Conservation (phyloP, 2,329 filamentous ascomycete species). For the Mariannaea elegans region DNA sequence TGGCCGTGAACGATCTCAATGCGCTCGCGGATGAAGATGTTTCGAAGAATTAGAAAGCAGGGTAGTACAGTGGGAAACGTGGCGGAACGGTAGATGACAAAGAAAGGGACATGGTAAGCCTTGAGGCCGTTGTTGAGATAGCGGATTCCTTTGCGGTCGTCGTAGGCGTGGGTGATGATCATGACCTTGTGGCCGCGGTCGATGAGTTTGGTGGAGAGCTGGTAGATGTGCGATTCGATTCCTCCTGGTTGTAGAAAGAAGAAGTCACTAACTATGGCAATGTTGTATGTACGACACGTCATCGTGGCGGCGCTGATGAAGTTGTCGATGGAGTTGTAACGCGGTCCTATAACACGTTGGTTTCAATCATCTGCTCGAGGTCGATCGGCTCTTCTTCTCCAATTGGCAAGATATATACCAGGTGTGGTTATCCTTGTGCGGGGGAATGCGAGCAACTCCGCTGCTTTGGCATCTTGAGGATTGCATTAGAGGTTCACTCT, state of each 20-base stretch:
- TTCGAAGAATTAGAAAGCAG: conserved; percentile 96
- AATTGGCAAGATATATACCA: too few species aligned
- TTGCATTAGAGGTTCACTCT: too few species aligned
- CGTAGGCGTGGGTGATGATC: conserved; percentile 94
- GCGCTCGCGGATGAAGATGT: conserved; percentile 91
- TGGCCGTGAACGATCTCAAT: conserved; percentile 99
- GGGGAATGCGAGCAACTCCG: too few species aligned
- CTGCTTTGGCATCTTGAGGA: too few species aligned
- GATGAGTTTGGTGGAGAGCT: conserved; percentile 93
- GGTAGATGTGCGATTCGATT: conserved; percentile 98
- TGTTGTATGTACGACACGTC: conserved; percentile 69
- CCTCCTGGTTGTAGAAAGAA: conserved; percentile 98
- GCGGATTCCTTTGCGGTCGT: conserved; percentile 88
- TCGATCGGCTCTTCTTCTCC: too few species aligned
- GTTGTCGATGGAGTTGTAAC: conserved; percentile 11
- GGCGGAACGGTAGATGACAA: conserved; percentile 92
- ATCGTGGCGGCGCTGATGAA: conserved; percentile 48
- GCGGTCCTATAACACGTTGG: too few species aligned
- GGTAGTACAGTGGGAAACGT: conserved; percentile 98
- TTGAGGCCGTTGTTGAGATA: conserved; percentile 98
- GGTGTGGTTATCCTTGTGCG: too few species aligned
- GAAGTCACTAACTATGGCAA: conserved; percentile 97
- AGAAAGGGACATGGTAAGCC: conserved; percentile 96
- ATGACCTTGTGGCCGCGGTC: conserved; percentile 98
- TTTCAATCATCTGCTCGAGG: too few species aligned